Percentiles rank a stretch among this genome's conserved stretches.
phyloP scores from a whole-genome alignment of 192 early-diverging fungal species.

The Backusella sp. region DNA sequence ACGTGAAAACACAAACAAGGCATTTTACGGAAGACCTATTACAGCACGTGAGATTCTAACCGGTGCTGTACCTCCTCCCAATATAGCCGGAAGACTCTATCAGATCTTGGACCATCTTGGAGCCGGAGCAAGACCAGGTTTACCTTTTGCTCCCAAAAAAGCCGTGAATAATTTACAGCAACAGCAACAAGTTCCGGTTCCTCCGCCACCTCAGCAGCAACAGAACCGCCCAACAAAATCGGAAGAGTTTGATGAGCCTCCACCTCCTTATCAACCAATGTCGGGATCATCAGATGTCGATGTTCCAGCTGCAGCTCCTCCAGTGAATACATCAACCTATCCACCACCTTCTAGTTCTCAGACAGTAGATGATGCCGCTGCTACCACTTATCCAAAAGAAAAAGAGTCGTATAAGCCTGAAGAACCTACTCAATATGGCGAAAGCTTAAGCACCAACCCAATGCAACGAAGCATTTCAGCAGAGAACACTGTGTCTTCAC shows the following conservation, averaged over 20 bases:
- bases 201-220: not conserved
- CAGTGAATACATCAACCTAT: not conserved
- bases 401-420: not conserved
- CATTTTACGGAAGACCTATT: conserved; percentile 24
- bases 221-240: conserved; percentile 9
- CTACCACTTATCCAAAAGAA: not conserved
- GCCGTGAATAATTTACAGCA: not conserved
- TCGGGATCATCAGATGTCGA: not conserved
- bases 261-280: not conserved
- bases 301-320: not conserved
- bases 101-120: conserved; percentile 51
- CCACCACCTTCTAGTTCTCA: not conserved
- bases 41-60: conserved; percentile 21
- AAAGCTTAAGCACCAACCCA: not conserved
- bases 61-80: conserved; percentile 59
- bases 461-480: not conserved
- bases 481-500: not conserved
- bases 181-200: not conserved
- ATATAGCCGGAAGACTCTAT: conserved; percentile 72
- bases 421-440: not conserved
- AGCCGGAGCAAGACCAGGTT: conserved; percentile 16
- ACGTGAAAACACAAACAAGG: conserved; percentile 11
- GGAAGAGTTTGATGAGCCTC: conserved; percentile 3
- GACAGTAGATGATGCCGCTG: not conserved
- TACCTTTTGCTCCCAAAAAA: conserved; percentile 16